phyloP scores from a whole-genome alignment of 345 rosid genomes.

The Bruguiera parviflora region DNA sequence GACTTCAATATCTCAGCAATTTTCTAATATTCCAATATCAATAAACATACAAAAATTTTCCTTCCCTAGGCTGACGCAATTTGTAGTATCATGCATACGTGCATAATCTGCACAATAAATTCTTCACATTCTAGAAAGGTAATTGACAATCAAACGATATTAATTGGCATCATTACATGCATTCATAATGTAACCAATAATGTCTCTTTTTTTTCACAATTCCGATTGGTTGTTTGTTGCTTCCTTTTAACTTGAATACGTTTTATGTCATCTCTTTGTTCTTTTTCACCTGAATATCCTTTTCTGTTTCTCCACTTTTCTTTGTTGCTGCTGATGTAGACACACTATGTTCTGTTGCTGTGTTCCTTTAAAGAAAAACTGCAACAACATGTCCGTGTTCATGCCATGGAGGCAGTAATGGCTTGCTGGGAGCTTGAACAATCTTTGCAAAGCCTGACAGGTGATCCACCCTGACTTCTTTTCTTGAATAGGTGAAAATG shows the following conservation, averaged over 20 bases:
- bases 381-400: constrained; percentile 82
- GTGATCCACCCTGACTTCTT: constrained; percentile 23
- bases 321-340: constrained; percentile 41
- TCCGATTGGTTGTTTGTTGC: not conserved
- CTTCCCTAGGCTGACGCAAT: not conserved
- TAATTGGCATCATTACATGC: not conserved
- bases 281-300: constrained; percentile 9
- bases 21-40: not conserved
- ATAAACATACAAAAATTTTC: not conserved
- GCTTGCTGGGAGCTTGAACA: constrained; percentile 87
- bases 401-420: constrained; percentile 90
- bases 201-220: not conserved
- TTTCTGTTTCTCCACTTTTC: not conserved
- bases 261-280: not conserved
- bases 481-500: not conserved
- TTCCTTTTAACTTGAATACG: constrained; percentile 6
- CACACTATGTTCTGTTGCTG: constrained; percentile 68
- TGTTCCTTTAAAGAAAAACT: constrained; percentile 80
- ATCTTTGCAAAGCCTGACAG: constrained; percentile 64
- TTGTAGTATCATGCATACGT: not conserved
- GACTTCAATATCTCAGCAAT: not conserved
- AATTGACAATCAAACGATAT: not conserved
- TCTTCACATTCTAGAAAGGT: too few species aligned
- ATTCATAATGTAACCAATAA: not conserved
- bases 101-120: not conserved